Evolutionary conservation across 345 rosid genomes (phyloP), one percentile per base, ranked within the genome.

Genomic region (Hirschfeldia incana): DNA sequence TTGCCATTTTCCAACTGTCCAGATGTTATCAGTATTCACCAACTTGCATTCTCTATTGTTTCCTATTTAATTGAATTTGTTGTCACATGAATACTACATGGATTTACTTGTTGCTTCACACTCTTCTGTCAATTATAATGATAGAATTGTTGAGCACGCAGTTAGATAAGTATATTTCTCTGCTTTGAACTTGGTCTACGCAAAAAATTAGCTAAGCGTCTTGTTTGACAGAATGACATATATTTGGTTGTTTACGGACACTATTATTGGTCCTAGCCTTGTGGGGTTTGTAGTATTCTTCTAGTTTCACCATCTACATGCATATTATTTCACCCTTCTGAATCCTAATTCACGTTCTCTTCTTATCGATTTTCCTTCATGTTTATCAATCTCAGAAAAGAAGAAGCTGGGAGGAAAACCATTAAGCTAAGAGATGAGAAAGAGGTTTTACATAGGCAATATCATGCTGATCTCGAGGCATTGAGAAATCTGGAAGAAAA

Each of bases 361-460:
- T 61, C 68, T 57, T 32, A 55, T 75, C 30, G 8, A 16, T 64
- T 53, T 63, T 42, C 66, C 39, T 69, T 69, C 53, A 53, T 53
- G 37, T 64, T 57, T 63, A 16, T 17, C 63, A 64, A 37, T 83
- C 82, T 84, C 88, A 94, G 98, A 69, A 95, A 95, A 84, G 98
- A 91, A 84, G 94, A 93, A 63, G 99, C 98, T 82, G 98, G 94
- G 77, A 89, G 86, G 89, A 87, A 83, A 89, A 95, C 98, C 83
- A 85, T 89, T 2, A 89, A 87, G 87, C 87, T 93, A 60, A 89
- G 94, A 84, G 98, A 93, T 84, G 96, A 95, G 83, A 90, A 95
- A 72, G 99, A 95, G 89, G 96, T 93, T 76, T 81, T 93, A 68
- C 96, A 93, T 59, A 90, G 96, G 89, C 97, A 95, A 65, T 98